These are phyloP conservation scores for Aspergillus panamensis DNA, from an alignment of 495 filamentous ascomycete species.

Conservation along the genomic window DNA sequence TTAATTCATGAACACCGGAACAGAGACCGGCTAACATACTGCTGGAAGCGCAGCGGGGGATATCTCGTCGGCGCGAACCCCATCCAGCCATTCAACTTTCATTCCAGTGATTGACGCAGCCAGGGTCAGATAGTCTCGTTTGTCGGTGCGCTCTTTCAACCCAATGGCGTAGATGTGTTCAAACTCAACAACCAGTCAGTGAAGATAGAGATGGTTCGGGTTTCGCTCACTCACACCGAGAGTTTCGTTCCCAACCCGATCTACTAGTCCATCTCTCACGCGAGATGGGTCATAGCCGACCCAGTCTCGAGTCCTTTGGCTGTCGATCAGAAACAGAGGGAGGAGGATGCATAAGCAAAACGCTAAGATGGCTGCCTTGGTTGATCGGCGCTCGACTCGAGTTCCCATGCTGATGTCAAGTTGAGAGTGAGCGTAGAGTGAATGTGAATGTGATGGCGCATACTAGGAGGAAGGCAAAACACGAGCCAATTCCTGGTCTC, in stretches of 20 bases:
- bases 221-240: constrained; percentile 22
- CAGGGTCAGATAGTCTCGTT: constrained; percentile 56
- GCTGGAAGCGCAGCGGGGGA: constrained; percentile 24
- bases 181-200: constrained; percentile 19
- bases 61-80: constrained; percentile 29
- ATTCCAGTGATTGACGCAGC: constrained; percentile 51
- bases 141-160: constrained; percentile 56
- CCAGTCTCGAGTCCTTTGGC: too few species aligned
- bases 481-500: too few species aligned
- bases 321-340: too few species aligned
- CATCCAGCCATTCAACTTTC: constrained; percentile 53
- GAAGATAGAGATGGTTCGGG: background rate
- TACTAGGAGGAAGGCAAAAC: too few species aligned
- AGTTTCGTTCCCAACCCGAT: constrained; percentile 29
- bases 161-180: constrained; percentile 56
- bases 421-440: too few species aligned
- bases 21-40: constrained; percentile 5
- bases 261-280: constrained; percentile 17
- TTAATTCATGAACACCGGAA: background rate
- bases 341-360: too few species aligned
- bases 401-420: too few species aligned
- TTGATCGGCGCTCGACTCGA: too few species aligned
- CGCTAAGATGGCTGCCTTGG: too few species aligned
- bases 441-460: too few species aligned
- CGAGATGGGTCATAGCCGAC: background rate